Evolutionary conservation across 2,329 filamentous ascomycete species (phyloP).

Genomic region (Alternaria incomplexa): DNA sequence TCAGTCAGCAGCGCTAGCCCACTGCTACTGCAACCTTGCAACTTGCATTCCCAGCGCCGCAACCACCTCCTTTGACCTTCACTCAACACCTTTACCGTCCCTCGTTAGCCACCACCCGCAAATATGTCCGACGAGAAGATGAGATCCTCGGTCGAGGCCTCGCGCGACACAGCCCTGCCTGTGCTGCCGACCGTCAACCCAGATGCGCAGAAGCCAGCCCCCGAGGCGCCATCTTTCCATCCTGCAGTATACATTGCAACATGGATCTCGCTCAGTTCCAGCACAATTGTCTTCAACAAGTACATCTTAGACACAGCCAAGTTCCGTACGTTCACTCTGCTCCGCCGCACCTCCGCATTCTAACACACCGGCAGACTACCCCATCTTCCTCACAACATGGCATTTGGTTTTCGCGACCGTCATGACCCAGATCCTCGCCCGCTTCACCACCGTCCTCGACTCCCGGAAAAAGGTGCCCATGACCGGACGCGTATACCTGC

Average conservation of each 20-base stretch:
- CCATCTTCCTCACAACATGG: conserved; percentile 83
- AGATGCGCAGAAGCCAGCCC: conserved; percentile 69
- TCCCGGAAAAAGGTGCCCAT: conserved; percentile 96
- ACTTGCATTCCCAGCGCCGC: conserved; percentile 20
- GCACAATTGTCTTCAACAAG: conserved; percentile 99
- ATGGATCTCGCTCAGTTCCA: conserved; percentile 92
- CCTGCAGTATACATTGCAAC: conserved; percentile 83
- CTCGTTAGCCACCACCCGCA: conserved; percentile 25
- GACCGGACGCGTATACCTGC: conserved; percentile 90
- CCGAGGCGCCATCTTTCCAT: conserved; percentile 69
- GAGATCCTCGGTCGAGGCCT: conserved; percentile 79
- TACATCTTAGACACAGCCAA: conserved; percentile 87
- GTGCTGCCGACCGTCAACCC: conserved; percentile 84
- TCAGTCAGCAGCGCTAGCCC: conserved; percentile 32
- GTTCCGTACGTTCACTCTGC: conserved; percentile 69
- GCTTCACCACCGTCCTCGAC: conserved; percentile 88
- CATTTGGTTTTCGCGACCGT: conserved; percentile 91
- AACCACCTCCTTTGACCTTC: conserved; percentile 23
- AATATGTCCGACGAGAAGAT: conserved; percentile 77
- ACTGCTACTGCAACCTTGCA: conserved; percentile 15
- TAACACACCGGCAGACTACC: conserved; percentile 42
- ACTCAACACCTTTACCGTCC: conserved; percentile 21
- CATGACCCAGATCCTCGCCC: conserved; percentile 92
- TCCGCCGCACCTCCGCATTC: conserved; percentile 13
- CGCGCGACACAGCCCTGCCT: conserved; percentile 64